These are phyloP conservation scores for Butyriboletus appendiculatus DNA, from an alignment of 1,284 basidiomycete species.

Conservation along the genomic window DNA sequence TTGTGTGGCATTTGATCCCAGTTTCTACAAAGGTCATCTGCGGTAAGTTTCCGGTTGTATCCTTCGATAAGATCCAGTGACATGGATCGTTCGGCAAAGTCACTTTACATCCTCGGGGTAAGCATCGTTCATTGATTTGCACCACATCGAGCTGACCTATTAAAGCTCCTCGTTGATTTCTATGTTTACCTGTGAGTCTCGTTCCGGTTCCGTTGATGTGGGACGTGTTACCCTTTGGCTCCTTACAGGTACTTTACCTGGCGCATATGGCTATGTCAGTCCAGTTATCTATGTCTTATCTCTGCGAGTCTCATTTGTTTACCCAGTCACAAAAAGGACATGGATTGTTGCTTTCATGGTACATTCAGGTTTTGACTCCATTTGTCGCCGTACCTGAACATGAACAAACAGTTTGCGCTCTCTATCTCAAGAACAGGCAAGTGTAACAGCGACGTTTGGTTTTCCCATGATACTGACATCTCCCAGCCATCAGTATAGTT, in stretches of 20 bases:
- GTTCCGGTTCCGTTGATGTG: background rate
- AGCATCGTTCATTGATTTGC: background rate
- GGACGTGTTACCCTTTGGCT: background rate
- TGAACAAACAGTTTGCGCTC: constrained; percentile 12
- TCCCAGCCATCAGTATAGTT: constrained; percentile 22
- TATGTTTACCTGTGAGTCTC: constrained; percentile 29
- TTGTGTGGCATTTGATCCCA: background rate
- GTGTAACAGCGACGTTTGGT: background rate
- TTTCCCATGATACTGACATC: background rate
- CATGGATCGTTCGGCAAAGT: constrained; percentile 6
- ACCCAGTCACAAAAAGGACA: constrained; percentile 18
- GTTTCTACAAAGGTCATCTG: constrained; percentile 12
- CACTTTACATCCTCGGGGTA: constrained; percentile 26
- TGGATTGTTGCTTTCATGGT: constrained; percentile 32
- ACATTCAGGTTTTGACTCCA: background rate
- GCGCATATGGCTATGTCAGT: constrained; percentile 35
- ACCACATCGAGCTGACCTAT: constrained; percentile 5
- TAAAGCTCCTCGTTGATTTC: constrained; percentile 31
- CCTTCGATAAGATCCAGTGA: background rate
- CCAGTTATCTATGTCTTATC: background rate
- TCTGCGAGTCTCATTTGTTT: background rate
- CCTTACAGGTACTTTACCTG: constrained; percentile 31
- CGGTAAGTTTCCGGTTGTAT: constrained; percentile 14
- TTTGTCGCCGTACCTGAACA: background rate
- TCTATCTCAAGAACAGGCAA: constrained; percentile 27